Conservation (phyloP, 2,329 filamentous ascomycete genomes). For the Stenocarpella maydis region DNA sequence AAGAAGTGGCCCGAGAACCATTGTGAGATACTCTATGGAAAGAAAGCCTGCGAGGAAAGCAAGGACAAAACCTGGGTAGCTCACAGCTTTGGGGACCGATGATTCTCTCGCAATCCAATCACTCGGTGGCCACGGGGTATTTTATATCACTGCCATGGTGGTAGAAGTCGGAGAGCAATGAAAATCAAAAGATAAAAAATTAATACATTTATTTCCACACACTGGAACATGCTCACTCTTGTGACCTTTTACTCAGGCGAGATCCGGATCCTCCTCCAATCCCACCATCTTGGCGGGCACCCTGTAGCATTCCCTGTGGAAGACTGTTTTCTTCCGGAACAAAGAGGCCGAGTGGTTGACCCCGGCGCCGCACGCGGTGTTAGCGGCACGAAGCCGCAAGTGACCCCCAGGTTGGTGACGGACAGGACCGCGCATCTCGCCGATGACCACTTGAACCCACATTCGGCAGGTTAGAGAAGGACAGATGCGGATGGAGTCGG, state of each 20-base stretch:
- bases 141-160: conserved; percentile 9
- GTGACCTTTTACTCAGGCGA: not conserved
- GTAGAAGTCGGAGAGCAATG: not conserved
- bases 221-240: not conserved
- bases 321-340: conserved; percentile 5
- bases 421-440: conserved; percentile 11
- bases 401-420: conserved; percentile 14
- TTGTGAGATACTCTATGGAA: not conserved
- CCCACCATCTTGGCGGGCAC: not conserved
- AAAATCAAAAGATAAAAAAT: too few relatives aligned
- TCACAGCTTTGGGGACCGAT: not conserved
- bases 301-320: conserved; percentile 1
- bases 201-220: not conserved
- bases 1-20: conserved; percentile 11
- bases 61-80: not conserved
- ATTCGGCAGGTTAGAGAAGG: conserved; percentile 15
- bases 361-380: conserved; percentile 11
- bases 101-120: not conserved
- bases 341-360: conserved; percentile 11
- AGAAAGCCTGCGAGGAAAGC: not conserved
- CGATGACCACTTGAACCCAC: not conserved
- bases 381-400: conserved; percentile 15
- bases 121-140: not conserved
- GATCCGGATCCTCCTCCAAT: not conserved
- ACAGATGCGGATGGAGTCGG: not conserved